Evolutionary conservation across 2,329 filamentous ascomycete species (phyloP), one percentile per base, ranked within the genome.

Genomic region (Exserohilum turcica): DNA sequence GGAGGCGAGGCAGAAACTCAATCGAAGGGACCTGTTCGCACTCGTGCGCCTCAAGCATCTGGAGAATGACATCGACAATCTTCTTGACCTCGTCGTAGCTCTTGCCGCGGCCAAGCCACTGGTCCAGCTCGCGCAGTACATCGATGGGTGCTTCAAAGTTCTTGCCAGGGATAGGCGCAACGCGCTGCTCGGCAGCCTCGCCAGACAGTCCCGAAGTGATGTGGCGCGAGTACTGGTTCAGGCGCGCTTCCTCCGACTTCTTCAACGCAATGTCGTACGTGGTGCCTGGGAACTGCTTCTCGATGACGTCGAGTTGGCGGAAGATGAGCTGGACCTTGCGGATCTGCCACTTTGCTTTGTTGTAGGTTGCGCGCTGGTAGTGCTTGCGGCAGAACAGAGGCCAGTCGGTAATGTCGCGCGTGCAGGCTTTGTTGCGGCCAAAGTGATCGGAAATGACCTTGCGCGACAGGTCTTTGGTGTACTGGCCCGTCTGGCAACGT

Each of bases 401-500:
- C 72, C 73, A 76, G 16, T 62, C 48, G 0, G 48, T 58, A 31
- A 75, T 65, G 28, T 62, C 42, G 19, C 68, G 65, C 0, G 68
- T 72, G 50, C 71, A 74, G 8, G 66, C 63, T 42, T 76, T 76
- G 68, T 76, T 76, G 48, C 73, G 66, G 37, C 73, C 73, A 43
- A 76, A 76, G 53, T 74, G 71, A 44, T 76, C 67, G 3, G 72
- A 75, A 38, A 76, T 74, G 28, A 73, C 70, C 50, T 76, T 76
- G 60, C 73, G 72, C 3, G 72, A 68, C 0, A 74, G 59, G 9
- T 59, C 54, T 13, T 60, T 54, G 19, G 65, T 73, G 60, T 68
- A 69, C 46, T 76, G 73, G 12, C 71, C 70, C 3, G 71, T 73
- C 8, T 48, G 49, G 48, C 73, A 76, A 2, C 57, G 57, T 16